These are phyloP conservation scores for Ceratocystis ficicola DNA, from an alignment of 2,329 filamentous ascomycete species.

Conservation along the genomic window DNA sequence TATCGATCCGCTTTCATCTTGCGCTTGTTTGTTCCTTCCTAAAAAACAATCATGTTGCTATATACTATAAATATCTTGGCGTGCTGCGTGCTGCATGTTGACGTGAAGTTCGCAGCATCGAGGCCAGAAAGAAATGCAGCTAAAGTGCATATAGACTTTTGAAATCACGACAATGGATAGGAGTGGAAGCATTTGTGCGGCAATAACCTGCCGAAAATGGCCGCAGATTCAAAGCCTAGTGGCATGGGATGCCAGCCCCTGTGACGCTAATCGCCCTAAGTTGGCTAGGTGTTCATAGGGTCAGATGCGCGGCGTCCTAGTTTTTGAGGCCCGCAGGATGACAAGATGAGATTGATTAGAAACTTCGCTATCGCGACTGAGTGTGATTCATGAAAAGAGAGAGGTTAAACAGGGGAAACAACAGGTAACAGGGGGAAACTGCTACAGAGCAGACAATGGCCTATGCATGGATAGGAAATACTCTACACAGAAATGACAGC, in stretches of 20 bases:
- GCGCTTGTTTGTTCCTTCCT: too few species aligned
- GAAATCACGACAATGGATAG: background rate
- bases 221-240: background rate
- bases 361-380: too few species aligned
- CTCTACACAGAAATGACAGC: too few species aligned
- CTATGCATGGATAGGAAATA: too few species aligned
- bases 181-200: background rate
- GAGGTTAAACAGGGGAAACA: too few species aligned
- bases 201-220: background rate
- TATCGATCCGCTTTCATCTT: background rate
- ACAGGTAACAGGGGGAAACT: too few species aligned
- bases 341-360: background rate
- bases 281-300: background rate
- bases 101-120: background rate
- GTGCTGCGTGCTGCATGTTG: background rate
- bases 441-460: too few species aligned
- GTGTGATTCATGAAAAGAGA: too few species aligned
- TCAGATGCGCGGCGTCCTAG: background rate
- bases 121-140: background rate
- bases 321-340: background rate
- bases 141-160: slow-evolving; percentile 14
- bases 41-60: too few species aligned
- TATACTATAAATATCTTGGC: background rate
- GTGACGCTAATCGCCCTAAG: background rate
- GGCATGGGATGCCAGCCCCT: background rate